Evolutionary conservation across 805 yeast genomes (phyloP).

Genomic region (Gaillardinia entomophila): DNA sequence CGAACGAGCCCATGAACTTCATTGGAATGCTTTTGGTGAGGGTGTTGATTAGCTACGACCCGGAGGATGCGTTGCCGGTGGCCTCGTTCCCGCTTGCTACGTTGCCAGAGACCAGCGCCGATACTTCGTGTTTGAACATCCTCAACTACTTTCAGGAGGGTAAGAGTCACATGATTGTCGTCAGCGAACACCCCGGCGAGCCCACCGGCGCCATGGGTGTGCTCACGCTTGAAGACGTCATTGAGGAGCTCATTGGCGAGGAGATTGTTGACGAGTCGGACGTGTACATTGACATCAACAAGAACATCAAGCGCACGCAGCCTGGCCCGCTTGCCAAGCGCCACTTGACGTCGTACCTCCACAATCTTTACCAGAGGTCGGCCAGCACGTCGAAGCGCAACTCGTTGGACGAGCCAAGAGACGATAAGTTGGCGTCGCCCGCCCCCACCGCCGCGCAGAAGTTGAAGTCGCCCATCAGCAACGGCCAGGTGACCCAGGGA

Average conservation of each 20-base stretch:
- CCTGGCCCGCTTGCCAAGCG: conserved; percentile 74
- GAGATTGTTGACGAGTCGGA: conserved; percentile 96
- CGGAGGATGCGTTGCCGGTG: conserved; percentile 91
- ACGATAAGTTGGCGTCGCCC: background rate
- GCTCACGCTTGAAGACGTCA: conserved; percentile 92
- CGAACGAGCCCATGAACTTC: conserved; percentile 83
- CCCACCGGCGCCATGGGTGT: conserved; percentile 85
- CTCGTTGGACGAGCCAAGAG: conserved; percentile 28
- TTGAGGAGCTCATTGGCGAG: conserved; percentile 95
- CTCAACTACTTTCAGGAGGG: conserved; percentile 97
- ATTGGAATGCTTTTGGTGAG: conserved; percentile 94
- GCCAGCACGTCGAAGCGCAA: conserved; percentile 33
- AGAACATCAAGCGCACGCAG: conserved; percentile 69
- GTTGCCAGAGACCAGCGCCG: conserved; percentile 87
- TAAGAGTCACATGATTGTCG: conserved; percentile 94
- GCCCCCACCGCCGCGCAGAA: background rate
- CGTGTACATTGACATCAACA: conserved; percentile 85
- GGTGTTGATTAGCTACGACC: conserved; percentile 90
- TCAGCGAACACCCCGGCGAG: conserved; percentile 79
- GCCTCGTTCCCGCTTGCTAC: conserved; percentile 94
- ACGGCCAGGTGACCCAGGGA: background rate
- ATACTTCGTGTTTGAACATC: conserved; percentile 89
- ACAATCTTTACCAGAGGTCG: conserved; percentile 45
- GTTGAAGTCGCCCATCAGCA: background rate
- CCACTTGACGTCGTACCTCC: conserved; percentile 64